Evolutionary conservation across 164 flowering plant genomes (phyloP).

Genomic region (Chimonanthus praecox): DNA sequence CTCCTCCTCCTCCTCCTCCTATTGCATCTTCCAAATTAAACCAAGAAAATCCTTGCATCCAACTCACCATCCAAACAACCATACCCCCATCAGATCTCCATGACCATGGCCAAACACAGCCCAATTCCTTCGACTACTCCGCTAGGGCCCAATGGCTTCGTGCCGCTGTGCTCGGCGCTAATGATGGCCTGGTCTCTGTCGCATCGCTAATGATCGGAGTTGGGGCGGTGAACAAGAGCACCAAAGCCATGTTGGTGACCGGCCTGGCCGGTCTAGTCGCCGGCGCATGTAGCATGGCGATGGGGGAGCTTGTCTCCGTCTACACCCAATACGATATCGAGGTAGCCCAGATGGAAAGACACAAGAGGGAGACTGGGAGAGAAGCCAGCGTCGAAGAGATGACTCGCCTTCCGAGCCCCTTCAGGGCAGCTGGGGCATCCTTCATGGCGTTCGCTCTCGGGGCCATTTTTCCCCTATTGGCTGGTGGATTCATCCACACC

Average conservation of each 20-base stretch:
- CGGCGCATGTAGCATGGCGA: conserved; percentile 22
- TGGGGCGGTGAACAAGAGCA: conserved; percentile 11
- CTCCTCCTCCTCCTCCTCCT: neutral
- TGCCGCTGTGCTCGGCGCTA: conserved; percentile 12
- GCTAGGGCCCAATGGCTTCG: conserved; percentile 11
- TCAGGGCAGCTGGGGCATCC: conserved; percentile 2
- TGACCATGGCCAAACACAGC: neutral
- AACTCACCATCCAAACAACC: neutral
- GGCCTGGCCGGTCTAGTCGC: conserved; percentile 19
- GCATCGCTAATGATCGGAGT: conserved; percentile 18
- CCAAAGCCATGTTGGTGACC: conserved; percentile 14
- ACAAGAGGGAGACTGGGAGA: conserved; percentile 1
- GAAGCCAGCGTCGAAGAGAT: neutral
- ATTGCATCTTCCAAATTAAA: neutral
- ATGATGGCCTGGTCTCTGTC: conserved; percentile 9
- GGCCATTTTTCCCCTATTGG: conserved; percentile 5
- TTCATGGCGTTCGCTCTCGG: conserved; percentile 6
- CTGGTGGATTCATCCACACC: conserved; percentile 4
- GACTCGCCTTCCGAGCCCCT: conserved; percentile 5
- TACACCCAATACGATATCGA: conserved; percentile 19
- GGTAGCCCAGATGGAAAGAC: conserved; percentile 19
- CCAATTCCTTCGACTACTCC: neutral
- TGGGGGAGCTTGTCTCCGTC: conserved; percentile 20
- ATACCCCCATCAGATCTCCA: neutral
- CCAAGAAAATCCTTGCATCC: neutral